Conservation (phyloP, 179 eudicot genomes). For the Spergularia azorica region DNA sequence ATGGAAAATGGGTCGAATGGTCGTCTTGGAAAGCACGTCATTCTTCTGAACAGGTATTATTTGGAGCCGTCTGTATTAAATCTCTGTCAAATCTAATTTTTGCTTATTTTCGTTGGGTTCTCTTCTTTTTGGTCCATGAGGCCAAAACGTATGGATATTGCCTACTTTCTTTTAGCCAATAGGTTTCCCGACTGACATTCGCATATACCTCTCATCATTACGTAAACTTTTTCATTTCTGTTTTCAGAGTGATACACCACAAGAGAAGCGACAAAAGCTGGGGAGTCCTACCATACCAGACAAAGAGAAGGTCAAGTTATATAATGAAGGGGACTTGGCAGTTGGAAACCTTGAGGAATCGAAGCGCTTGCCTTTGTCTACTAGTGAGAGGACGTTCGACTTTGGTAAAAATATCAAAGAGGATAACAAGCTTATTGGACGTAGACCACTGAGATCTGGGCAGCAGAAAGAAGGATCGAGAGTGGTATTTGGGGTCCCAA, state of each 20-base stretch:
- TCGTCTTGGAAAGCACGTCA: slow-evolving; percentile 38
- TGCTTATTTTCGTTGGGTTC: not conserved
- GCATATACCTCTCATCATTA: not conserved
- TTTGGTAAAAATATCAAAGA: slow-evolving; percentile 56
- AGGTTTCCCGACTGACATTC: not conserved
- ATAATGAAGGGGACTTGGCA: slow-evolving; percentile 32
- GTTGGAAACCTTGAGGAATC: slow-evolving; percentile 44
- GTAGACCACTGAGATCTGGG: slow-evolving; percentile 61
- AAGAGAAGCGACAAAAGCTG: slow-evolving; percentile 69
- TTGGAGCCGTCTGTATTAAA: not conserved
- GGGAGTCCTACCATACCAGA: slow-evolving; percentile 40
- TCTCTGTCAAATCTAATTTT: not conserved
- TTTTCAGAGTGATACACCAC: slow-evolving; percentile 79
- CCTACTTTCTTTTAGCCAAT: not conserved
- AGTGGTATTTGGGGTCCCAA: slow-evolving; percentile 92
- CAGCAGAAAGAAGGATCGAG: slow-evolving; percentile 74
- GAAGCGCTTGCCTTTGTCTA: slow-evolving; percentile 48
- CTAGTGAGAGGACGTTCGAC: slow-evolving; percentile 60
- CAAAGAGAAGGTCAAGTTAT: slow-evolving; percentile 41
- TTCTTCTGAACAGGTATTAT: slow-evolving; percentile 33
- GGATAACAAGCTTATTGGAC: slow-evolving; percentile 46
- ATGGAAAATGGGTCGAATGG: slow-evolving; percentile 83
- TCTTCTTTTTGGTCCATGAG: not conserved
- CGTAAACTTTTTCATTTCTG: not conserved
- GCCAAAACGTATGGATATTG: not conserved